Evolutionary conservation across 306 rosid species (phyloP), one percentile per base, ranked within the genome.

Genomic region (Sindora glabra): DNA sequence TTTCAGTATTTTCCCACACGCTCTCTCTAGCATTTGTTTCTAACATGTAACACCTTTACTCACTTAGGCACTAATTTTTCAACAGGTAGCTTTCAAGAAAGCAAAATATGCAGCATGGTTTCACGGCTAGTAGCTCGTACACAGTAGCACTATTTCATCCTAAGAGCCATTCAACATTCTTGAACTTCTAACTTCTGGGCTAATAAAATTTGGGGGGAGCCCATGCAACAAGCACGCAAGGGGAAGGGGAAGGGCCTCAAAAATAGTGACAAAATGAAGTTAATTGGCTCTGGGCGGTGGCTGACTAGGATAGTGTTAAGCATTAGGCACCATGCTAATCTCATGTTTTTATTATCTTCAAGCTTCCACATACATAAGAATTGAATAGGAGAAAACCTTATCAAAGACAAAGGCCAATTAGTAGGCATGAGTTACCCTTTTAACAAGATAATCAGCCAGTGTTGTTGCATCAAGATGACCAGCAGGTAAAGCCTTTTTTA

Each of bases 381-480:
- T 5, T 22, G 4, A 36, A 36, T 10, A 10, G 1, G 40, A 5
- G 40, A 14, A 14, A 5, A 40, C 37, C 42, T 18, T 25, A 59
- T 15, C n/a, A 48, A 26, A 68, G 23, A 44, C n/a, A 61, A 24
- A 56, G 42, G 65, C 37, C 54, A 19, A 17, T 25, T 23, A 41
- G 39, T 6, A 67, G 8, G 73, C 10, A 27, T 10, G 32, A 30
- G 78, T 78, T 56, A 78, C 99, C 99, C 89, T 92, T 5, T 81
- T 86, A 69, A 92, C 96, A 33, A 92, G 99, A 71, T 92, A 92
- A 74, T 92, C 99, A 10, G 99, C 95, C n/a, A 92, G 96, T 9
- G 96, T 92, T 9, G 99, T 92, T 74, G 99, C 99, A 71, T 92
- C 99, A 22, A 92, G 99, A 89, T 78, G 81, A 62, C 96, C 96